Evolutionary conservation across 805 yeast genomes (phyloP).

Genomic region (Torulaspora maleeae): DNA sequence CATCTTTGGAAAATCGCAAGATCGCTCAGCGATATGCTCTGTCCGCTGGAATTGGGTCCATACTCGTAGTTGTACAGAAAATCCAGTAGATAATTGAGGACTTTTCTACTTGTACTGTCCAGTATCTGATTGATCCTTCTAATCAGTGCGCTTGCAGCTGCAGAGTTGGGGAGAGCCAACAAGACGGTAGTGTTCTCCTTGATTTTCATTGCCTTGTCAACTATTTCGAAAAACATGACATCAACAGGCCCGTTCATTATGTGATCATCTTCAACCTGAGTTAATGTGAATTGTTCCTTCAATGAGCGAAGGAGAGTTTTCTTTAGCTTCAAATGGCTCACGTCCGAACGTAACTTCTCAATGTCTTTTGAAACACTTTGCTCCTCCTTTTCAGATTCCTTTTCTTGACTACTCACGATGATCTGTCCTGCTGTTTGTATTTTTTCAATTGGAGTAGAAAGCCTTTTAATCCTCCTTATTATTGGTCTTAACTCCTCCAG

Average conservation of each 20-base stretch:
- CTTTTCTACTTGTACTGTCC: slow-evolving; percentile 49
- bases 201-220: slow-evolving; percentile 59
- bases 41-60: slow-evolving; percentile 16
- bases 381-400: slow-evolving; percentile 18
- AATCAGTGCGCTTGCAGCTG: slow-evolving; percentile 63
- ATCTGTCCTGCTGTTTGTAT: slow-evolving; percentile 18
- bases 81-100: slow-evolving; percentile 42
- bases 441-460: slow-evolving; percentile 26
- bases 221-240: slow-evolving; percentile 53
- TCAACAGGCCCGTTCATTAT: slow-evolving; percentile 42
- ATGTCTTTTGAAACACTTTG: slow-evolving; percentile 13
- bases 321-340: slow-evolving; percentile 37
- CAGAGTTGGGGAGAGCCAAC: slow-evolving; percentile 62
- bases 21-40: slow-evolving; percentile 11
- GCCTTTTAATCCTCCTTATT: slow-evolving; percentile 39
- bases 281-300: slow-evolving; percentile 59
- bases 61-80: slow-evolving; percentile 32
- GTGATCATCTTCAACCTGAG: slow-evolving; percentile 64
- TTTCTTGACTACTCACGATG: slow-evolving; percentile 14
- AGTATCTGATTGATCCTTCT: slow-evolving; percentile 49
- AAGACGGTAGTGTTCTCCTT: slow-evolving; percentile 65
- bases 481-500: slow-evolving; percentile 44
- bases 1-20: slow-evolving; percentile 33
- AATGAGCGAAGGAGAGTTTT: slow-evolving; percentile 50
- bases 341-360: slow-evolving; percentile 15